Evolutionary conservation across 345 rosid genomes (phyloP).

Genomic region (Moricandia arvensis): DNA sequence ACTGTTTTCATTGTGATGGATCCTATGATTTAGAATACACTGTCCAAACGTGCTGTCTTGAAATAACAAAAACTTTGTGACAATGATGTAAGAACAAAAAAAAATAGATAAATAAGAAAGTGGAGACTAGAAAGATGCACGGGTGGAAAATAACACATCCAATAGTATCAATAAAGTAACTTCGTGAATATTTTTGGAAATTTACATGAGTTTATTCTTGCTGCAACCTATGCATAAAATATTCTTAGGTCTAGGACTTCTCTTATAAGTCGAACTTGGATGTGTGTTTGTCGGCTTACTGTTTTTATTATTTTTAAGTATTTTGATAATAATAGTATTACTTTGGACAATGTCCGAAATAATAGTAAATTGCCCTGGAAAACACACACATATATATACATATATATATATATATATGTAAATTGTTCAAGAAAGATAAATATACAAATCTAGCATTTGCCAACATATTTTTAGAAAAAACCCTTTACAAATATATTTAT

Average conservation of each 20-base stretch:
- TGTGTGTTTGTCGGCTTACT: background rate
- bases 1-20: background rate
- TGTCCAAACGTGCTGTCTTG: background rate
- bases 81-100: background rate
- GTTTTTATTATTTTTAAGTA: background rate
- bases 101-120: background rate
- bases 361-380: background rate
- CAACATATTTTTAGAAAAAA: background rate
- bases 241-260: background rate
- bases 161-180: background rate
- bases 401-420: too few species aligned
- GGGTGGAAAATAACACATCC: background rate
- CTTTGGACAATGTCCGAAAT: background rate
- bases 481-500: background rate
- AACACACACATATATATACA: too few species aligned
- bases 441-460: background rate
- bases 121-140: background rate
- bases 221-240: background rate
- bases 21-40: background rate
- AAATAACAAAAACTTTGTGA: background rate
- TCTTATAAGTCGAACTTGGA: background rate
- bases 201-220: background rate
- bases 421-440: background rate
- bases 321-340: background rate
- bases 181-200: background rate